These are phyloP conservation scores for Nyssa sinensis DNA, from an alignment of 148 eudicot genomes.

Conservation along the genomic window DNA sequence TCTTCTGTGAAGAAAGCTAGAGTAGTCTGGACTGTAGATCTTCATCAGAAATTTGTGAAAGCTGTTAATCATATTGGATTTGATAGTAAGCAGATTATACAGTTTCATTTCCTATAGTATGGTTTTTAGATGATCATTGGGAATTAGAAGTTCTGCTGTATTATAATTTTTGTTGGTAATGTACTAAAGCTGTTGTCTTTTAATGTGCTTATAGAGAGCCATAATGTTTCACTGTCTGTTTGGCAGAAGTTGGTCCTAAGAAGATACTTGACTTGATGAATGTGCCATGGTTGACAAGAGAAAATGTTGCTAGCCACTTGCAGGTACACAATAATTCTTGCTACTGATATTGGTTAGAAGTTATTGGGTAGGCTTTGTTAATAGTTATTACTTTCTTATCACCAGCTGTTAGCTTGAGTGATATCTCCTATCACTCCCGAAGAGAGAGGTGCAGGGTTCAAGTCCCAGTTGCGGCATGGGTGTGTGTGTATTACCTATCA, in stretches of 20 bases:
- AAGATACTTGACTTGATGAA: conserved; percentile 91
- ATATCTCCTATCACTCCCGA: no score
- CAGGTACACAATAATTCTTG: conserved; percentile 54
- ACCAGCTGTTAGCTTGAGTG: no score
- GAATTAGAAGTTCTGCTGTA: background rate
- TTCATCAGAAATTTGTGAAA: conserved; percentile 93
- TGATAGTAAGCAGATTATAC: conserved; percentile 62
- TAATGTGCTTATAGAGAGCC: conserved; percentile 19
- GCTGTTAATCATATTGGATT: conserved; percentile 91
- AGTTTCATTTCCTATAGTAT: background rate
- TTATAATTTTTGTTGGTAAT: background rate
- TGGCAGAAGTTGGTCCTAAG: conserved; percentile 96
- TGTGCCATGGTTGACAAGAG: conserved; percentile 86
- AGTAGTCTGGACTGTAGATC: conserved; percentile 91
- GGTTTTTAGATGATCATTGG: background rate
- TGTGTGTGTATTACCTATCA: no score
- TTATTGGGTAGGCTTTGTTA: background rate
- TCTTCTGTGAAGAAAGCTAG: conserved; percentile 71
- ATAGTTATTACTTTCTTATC: background rate
- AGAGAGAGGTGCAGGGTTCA: no score
- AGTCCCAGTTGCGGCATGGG: no score
- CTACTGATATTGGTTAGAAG: background rate
- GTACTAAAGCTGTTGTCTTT: background rate
- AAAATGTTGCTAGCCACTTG: conserved; percentile 97
- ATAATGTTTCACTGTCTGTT: conserved; percentile 18